A percentile compares a stretch with the other conserved stretches of the same genome.
phyloP scores from a whole-genome alignment of 306 rosid species.

The Arachis hypogaea region DNA sequence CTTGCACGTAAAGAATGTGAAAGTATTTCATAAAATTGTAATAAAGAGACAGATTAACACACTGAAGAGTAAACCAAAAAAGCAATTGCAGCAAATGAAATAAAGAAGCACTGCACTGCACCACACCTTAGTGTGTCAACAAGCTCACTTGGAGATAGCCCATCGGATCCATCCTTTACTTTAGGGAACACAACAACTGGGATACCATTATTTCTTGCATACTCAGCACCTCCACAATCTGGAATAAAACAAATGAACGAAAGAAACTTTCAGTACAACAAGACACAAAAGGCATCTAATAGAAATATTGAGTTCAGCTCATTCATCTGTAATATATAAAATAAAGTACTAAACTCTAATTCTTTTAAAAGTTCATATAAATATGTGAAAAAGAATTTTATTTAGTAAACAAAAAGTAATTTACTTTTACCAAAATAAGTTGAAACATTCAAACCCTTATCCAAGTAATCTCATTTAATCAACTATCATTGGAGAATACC shows the following conservation, averaged over 20 bases:
- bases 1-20: no score
- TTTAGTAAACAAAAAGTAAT: no score
- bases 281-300: not conserved
- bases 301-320: not conserved
- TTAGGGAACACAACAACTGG: conserved; percentile 73
- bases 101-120: conserved; percentile 16
- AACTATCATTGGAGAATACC: not conserved
- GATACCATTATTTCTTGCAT: conserved; percentile 73
- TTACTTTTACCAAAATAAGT: no score
- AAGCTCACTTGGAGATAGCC: conserved; percentile 63
- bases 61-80: not conserved
- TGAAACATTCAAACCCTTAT: not conserved
- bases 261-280: not conserved
- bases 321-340: not conserved
- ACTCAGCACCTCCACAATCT: conserved; percentile 87
- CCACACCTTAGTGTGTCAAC: conserved; percentile 66
- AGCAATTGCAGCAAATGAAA: conserved; percentile 32
- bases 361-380: no score
- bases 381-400: no score
- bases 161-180: conserved; percentile 44
- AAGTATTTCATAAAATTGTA: no score
- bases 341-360: no score
- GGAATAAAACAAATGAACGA: conserved; percentile 17
- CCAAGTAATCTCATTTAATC: not conserved
- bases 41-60: no score